Evolutionary conservation across 2,329 filamentous ascomycete genomes (phyloP).

Genomic region (Clarireedia sp.): DNA sequence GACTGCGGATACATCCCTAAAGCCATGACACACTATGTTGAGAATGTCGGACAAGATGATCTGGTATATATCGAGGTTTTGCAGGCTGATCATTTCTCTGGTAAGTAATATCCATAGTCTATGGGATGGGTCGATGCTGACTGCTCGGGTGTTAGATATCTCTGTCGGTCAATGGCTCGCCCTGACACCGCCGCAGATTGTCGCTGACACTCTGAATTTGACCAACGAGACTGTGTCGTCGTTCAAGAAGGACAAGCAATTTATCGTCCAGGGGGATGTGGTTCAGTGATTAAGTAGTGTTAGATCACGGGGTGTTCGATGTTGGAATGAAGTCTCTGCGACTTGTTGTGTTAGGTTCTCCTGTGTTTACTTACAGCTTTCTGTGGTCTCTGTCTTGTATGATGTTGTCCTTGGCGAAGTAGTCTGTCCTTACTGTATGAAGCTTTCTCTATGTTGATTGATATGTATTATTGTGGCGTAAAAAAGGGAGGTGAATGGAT

Average conservation of each 20-base stretch:
- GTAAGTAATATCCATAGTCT: slow-evolving; percentile 10
- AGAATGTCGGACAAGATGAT: slow-evolving; percentile 71
- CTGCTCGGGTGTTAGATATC: slow-evolving; percentile 26
- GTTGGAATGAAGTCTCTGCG: no score
- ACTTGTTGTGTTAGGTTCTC: no score
- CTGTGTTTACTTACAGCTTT: no score
- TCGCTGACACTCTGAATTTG: slow-evolving; percentile 46
- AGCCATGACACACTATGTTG: slow-evolving; percentile 75
- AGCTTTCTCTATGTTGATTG: no score
- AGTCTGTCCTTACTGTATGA: no score
- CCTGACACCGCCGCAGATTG: slow-evolving; percentile 47
- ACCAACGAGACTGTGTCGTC: slow-evolving; percentile 32
- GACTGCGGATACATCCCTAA: slow-evolving; percentile 71
- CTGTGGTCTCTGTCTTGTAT: no score
- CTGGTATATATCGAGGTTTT: slow-evolving; percentile 72
- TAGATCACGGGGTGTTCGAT: no score
- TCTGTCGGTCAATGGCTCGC: slow-evolving; percentile 41
- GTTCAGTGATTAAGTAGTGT: background rate
- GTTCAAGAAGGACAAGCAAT: slow-evolving; percentile 39
- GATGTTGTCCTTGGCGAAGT: no score
- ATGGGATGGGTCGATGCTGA: slow-evolving; percentile 13
- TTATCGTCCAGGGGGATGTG: slow-evolving; percentile 31
- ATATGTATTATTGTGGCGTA: no score
- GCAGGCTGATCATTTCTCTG: slow-evolving; percentile 55
- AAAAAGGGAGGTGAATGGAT: no score